Evolutionary conservation across 1,284 basidiomycete species (phyloP).

Genomic region (Tilletia caries): DNA sequence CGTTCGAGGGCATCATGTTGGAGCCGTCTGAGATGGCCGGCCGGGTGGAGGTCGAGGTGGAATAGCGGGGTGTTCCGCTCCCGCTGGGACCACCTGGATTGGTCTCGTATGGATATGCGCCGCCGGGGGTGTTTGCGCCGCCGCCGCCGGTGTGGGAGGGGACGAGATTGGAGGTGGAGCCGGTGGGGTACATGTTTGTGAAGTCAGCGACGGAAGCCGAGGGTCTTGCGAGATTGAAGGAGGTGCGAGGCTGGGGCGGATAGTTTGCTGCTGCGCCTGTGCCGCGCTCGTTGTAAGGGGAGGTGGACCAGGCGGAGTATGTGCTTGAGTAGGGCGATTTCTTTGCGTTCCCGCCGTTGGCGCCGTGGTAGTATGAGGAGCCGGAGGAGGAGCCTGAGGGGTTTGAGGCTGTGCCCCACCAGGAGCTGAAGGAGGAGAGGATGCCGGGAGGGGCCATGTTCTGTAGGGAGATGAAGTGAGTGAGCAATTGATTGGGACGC

Average conservation of each 20-base stretch:
- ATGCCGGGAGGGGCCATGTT: conserved; percentile 5
- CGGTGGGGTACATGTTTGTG: conserved; percentile 38
- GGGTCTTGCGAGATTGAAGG: background rate
- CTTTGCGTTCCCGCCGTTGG: background rate
- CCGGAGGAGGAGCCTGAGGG: background rate
- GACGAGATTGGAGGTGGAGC: conserved; percentile 34
- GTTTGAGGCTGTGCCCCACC: background rate
- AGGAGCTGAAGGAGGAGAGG: conserved; percentile 10
- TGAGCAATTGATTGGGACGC: background rate
- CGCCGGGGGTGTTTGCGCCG: conserved; percentile 3
- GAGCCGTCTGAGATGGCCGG: background rate
- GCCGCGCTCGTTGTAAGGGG: conserved; percentile 7
- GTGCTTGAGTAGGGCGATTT: background rate
- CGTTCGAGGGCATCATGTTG: conserved; percentile 31
- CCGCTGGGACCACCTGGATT: conserved; percentile 15
- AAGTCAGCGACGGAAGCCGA: conserved; percentile 33
- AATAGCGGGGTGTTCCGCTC: conserved; percentile 20
- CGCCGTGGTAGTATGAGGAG: conserved; percentile 1
- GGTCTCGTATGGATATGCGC: background rate
- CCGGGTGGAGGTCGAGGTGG: background rate
- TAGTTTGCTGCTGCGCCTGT: conserved; percentile 8
- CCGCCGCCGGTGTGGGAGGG: conserved; percentile 21
- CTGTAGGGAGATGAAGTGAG: background rate
- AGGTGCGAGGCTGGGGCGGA: conserved; percentile 1
- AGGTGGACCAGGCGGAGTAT: conserved; percentile 7